Conservation (phyloP, 208 protist species). For the Wallacemonas sp. region DNA sequence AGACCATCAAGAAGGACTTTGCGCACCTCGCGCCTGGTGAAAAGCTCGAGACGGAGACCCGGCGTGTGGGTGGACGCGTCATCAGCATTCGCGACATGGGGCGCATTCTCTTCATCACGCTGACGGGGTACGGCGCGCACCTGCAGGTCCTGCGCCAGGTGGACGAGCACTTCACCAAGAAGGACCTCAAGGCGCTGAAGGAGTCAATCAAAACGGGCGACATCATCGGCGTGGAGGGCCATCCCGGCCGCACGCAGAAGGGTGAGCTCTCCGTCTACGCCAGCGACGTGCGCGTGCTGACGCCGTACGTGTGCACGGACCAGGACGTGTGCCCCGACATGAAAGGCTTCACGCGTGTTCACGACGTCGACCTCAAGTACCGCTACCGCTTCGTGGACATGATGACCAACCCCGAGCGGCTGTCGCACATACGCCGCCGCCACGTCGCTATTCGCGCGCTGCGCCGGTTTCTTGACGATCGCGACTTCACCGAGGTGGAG, state of each 20-base stretch:
- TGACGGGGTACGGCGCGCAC: conserved; percentile 53
- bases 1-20: conserved; percentile 49
- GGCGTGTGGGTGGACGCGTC: conserved; percentile 73
- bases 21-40: conserved; percentile 33
- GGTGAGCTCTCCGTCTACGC: conserved; percentile 89
- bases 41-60: conserved; percentile 7
- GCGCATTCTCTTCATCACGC: conserved; percentile 81
- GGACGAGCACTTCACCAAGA: conserved; percentile 44
- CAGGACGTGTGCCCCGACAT: conserved; percentile 79
- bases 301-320: conserved; percentile 87
- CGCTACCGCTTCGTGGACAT: conserved; percentile 91
- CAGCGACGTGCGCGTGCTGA: conserved; percentile 46
- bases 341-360: conserved; percentile 56
- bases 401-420: conserved; percentile 65
- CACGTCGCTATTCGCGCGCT: conserved; percentile 65
- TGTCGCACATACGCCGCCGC: conserved; percentile 56
- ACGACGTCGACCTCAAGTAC: conserved; percentile 84
- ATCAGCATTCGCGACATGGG: conserved; percentile 82
- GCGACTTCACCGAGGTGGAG: conserved; percentile 93
- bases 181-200: conserved; percentile 50
- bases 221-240: conserved; percentile 82
- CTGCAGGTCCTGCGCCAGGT: conserved; percentile 79
- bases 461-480: conserved; percentile 68
- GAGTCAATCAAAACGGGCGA: conserved; percentile 71
- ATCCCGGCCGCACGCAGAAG: conserved; percentile 66